Evolutionary conservation across 768 basidiomycete genomes (phyloP).

Genomic region (Rhizopogon sp.): DNA sequence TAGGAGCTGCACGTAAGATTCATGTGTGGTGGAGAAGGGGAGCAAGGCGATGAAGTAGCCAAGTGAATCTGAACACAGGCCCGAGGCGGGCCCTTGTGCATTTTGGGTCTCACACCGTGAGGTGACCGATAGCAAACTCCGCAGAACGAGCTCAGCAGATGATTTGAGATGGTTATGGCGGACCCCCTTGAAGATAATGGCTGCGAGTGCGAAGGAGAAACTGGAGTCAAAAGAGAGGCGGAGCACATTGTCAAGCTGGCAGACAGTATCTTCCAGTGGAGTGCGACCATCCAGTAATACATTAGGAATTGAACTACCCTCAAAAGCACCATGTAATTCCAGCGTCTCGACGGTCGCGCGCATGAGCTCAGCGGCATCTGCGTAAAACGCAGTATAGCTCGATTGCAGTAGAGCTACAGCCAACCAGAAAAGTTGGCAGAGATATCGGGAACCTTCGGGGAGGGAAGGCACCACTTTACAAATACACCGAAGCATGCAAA

Average conservation of each 20-base stretch:
- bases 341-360: constrained; percentile 61
- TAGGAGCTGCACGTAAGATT: constrained; percentile 55
- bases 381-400: constrained; percentile 64
- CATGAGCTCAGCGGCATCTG: constrained; percentile 66
- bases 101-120: constrained; percentile 34
- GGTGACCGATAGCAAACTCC: constrained; percentile 60
- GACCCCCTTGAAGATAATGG: constrained; percentile 84
- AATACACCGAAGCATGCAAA: constrained; percentile 87
- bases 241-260: constrained; percentile 67
- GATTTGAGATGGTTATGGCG: constrained; percentile 62
- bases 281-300: constrained; percentile 62
- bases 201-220: constrained; percentile 79
- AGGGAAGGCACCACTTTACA: constrained; percentile 72
- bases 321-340: constrained; percentile 55
- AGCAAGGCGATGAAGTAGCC: constrained; percentile 80
- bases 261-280: constrained; percentile 60
- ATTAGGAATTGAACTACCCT: constrained; percentile 43
- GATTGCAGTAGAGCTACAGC: constrained; percentile 80
- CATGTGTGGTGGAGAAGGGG: constrained; percentile 56
- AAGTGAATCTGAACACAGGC: constrained; percentile 54
- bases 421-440: constrained; percentile 79
- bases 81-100: constrained; percentile 36
- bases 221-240: constrained; percentile 72
- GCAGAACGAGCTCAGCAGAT: constrained; percentile 55
- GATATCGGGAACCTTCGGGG: constrained; percentile 63